Conservation (phyloP, 2,329 filamentous ascomycete genomes). For the Biscogniauxia sp. region DNA sequence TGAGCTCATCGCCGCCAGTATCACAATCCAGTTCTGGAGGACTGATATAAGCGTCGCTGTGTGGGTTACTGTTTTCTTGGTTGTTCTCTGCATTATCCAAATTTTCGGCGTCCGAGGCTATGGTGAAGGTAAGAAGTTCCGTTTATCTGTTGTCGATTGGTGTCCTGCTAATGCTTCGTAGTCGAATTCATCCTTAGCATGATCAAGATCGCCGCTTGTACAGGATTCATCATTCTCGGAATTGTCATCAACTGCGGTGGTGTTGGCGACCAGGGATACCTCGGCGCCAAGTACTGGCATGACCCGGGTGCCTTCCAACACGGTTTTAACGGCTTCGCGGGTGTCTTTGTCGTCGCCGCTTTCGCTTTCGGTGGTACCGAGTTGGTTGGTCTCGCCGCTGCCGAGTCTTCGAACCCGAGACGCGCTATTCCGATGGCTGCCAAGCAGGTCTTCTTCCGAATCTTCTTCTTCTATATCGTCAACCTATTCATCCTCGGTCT, state of each 20-base stretch:
- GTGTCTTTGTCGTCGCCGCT: constrained; percentile 51
- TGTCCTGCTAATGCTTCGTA: constrained; percentile 19
- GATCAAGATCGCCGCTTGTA: constrained; percentile 56
- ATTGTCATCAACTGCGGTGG: constrained; percentile 59
- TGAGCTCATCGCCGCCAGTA: constrained; percentile 52
- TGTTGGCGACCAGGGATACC: constrained; percentile 54
- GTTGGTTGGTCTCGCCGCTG: constrained; percentile 50
- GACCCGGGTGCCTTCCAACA: constrained; percentile 53
- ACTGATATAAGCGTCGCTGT: constrained; percentile 49
- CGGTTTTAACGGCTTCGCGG: constrained; percentile 49
- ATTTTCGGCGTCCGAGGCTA: constrained; percentile 58
- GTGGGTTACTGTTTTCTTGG: constrained; percentile 56
- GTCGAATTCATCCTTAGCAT: constrained; percentile 58
- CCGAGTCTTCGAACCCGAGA: constrained; percentile 48
- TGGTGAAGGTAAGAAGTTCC: constrained; percentile 41
- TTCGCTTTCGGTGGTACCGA: constrained; percentile 53
- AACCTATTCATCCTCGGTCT: constrained; percentile 51
- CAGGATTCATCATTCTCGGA: constrained; percentile 64
- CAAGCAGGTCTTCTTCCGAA: constrained; percentile 56
- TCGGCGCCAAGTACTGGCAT: constrained; percentile 61
- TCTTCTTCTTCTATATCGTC: constrained; percentile 51
- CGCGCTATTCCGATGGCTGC: constrained; percentile 48
- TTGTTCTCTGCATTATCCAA: constrained; percentile 49
- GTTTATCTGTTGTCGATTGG: constrained; percentile 11
- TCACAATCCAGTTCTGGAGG: constrained; percentile 55